Base-by-base conservation (phyloP, 2,329 filamentous ascomycete genomes). In the Cladosporium sp. region DNA sequence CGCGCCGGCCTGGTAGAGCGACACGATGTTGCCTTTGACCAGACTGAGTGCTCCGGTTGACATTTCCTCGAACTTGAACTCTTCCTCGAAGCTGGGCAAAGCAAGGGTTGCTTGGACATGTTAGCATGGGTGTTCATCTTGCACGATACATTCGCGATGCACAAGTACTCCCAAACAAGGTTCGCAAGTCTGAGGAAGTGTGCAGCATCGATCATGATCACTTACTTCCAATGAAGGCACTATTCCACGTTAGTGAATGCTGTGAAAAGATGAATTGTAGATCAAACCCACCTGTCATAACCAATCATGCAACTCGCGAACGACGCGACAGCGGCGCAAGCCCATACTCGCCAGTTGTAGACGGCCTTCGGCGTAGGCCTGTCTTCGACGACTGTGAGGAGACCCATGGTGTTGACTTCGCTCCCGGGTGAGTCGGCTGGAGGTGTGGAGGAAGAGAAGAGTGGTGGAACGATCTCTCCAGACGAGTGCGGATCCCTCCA, bases 1-100 rank as follows among this genome's bases (percentile, higher is more conserved):
- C 55, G 87, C 87, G 54, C 87, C 87, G 9, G 87, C 88, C 69
- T 92, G 88, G 72, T 89, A 91, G 50, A 86, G 80, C 22, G 85
- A 89, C 48, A 90, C 87, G 56, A 91, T 89, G 67, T 91, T 92
- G 61, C 84, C 75, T 63, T 82, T 84, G 44, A 86, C 72, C 3
- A 86, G 69, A 31, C 82, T 77, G 22, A 83, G 71, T n/a, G 79
- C 64, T 8, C 19, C 38, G 3, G 61, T 52, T 4, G 65, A 68
- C 70, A 84, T 79, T 2, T 69, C 62, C 2, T 67, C 72, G 61
- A 90, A 84, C 11, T 73, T 61, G 66, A 92, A 92, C 65, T 91
- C 87, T 1, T 74, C 63, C 42, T 74, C 75, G 69, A 91, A 91
- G 0, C 86, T 86, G 0, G 79, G 74, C 31, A 92, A 74, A 2